Evolutionary conservation across 768 basidiomycete genomes (phyloP).

Genomic region (Boletus speciosus): DNA sequence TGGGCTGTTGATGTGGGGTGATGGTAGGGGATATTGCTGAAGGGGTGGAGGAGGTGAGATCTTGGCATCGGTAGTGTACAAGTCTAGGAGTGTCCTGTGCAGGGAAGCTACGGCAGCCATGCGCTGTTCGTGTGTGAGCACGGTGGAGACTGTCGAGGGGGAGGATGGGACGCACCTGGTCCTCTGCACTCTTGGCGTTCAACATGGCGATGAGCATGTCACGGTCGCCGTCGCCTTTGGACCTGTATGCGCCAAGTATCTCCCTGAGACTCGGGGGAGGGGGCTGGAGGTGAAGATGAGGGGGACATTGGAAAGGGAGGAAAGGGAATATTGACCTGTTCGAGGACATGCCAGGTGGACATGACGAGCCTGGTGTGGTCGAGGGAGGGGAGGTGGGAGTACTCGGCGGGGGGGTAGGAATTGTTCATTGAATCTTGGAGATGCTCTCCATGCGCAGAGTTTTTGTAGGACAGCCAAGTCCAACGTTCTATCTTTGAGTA

Average conservation of each 20-base stretch:
- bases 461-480: slow-evolving; percentile 45
- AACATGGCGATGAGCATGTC: slow-evolving; percentile 90
- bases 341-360: slow-evolving; percentile 44
- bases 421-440: slow-evolving; percentile 28
- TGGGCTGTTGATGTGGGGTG: slow-evolving; percentile 26
- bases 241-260: slow-evolving; percentile 80
- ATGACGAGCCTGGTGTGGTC: slow-evolving; percentile 36
- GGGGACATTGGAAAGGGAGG: neutral
- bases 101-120: slow-evolving; percentile 67
- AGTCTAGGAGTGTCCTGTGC: slow-evolving; percentile 68
- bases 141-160: neutral
- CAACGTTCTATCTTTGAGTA: slow-evolving; percentile 45
- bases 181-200: slow-evolving; percentile 89
- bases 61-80: slow-evolving; percentile 34
- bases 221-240: slow-evolving; percentile 87
- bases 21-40: slow-evolving; percentile 38
- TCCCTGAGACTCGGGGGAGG: slow-evolving; percentile 82
- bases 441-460: slow-evolving; percentile 22
- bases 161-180: slow-evolving; percentile 58
- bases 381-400: slow-evolving; percentile 14
- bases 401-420: slow-evolving; percentile 18
- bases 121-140: slow-evolving; percentile 43
- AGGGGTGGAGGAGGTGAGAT: slow-evolving; percentile 30
- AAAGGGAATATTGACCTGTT: slow-evolving; percentile 36
- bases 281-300: slow-evolving; percentile 39